Conservation (phyloP, 495 filamentous ascomycete genomes). For the Podospora tetraspora region DNA sequence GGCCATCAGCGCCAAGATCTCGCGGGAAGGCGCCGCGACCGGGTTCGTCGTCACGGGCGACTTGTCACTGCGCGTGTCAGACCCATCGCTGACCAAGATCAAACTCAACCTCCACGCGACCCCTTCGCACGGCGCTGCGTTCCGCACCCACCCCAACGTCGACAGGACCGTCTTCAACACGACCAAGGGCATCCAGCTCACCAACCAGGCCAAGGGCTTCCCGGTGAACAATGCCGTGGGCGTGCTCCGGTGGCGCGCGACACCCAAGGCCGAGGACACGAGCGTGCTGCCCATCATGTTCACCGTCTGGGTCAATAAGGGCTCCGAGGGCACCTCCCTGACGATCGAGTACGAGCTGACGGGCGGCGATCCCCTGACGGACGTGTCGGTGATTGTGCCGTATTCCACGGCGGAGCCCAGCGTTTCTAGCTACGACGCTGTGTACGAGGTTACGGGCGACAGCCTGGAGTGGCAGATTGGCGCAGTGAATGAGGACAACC, state of each 20-base stretch:
- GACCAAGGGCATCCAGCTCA: slow-evolving; percentile 74
- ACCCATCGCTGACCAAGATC: slow-evolving; percentile 79
- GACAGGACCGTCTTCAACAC: slow-evolving; percentile 78
- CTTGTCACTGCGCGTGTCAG: slow-evolving; percentile 79
- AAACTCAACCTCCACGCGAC: slow-evolving; percentile 73
- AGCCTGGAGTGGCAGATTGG: slow-evolving; percentile 90
- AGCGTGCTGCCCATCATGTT: slow-evolving; percentile 81
- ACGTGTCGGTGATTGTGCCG: slow-evolving; percentile 82
- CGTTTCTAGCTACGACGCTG: slow-evolving; percentile 87
- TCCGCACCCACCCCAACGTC: slow-evolving; percentile 91
- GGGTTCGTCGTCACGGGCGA: slow-evolving; percentile 86
- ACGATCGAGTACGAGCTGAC: slow-evolving; percentile 93
- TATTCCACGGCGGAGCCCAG: slow-evolving; percentile 75
- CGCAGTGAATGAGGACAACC: slow-evolving; percentile 70
- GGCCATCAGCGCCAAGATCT: slow-evolving; percentile 77
- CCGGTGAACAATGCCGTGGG: slow-evolving; percentile 85
- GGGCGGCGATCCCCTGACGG: slow-evolving; percentile 64
- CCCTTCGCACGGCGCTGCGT: slow-evolving; percentile 72
- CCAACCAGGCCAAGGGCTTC: slow-evolving; percentile 78
- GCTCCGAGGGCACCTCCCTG: slow-evolving; percentile 68
- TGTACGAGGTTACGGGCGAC: slow-evolving; percentile 91
- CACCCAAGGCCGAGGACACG: slow-evolving; percentile 65
- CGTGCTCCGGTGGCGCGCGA: slow-evolving; percentile 80
- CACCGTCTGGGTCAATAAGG: slow-evolving; percentile 92
- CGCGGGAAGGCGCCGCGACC: slow-evolving; percentile 76